Conservation (phyloP, 2,329 filamentous ascomycete genomes). For the Colletotrichum sp. region DNA sequence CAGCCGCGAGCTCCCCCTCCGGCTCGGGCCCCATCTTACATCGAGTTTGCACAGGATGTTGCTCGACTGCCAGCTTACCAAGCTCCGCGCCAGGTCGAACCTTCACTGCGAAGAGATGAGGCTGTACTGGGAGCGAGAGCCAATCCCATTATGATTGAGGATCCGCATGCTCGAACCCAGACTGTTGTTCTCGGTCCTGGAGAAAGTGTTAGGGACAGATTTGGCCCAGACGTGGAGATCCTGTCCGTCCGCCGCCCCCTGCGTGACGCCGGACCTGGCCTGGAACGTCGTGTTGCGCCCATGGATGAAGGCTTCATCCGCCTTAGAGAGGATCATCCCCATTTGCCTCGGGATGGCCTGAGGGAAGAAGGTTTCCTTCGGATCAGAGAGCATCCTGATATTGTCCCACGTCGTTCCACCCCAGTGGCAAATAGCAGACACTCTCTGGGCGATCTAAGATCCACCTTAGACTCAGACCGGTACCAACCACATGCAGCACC, state of each 20-base stretch:
- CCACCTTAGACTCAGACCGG: background rate
- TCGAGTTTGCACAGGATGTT: conserved; percentile 17
- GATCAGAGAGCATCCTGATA: conserved; percentile 4
- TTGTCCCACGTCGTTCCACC: background rate
- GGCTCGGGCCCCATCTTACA: background rate
- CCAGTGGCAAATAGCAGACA: background rate
- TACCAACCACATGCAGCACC: background rate
- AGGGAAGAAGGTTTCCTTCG: conserved; percentile 14
- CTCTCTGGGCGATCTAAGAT: background rate
- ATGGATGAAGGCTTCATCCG: conserved; percentile 15
- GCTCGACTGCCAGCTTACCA: conserved; percentile 20
- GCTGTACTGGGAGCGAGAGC: conserved; percentile 27
- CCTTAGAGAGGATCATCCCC: background rate
- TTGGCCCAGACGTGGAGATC: conserved; percentile 17
- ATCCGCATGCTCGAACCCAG: conserved; percentile 29
- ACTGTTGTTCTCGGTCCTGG: conserved; percentile 33
- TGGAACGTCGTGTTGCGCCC: background rate
- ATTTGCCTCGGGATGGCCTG: background rate
- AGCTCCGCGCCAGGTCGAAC: background rate
- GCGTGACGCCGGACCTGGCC: background rate
- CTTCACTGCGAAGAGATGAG: background rate
- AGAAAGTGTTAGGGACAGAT: conserved; percentile 30
- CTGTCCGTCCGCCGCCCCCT: conserved; percentile 13
- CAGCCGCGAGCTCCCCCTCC: background rate
- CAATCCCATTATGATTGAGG: conserved; percentile 44